Evolutionary conservation across 2,329 filamentous ascomycete species (phyloP).

Genomic region (Endocalyx cinctus): DNA sequence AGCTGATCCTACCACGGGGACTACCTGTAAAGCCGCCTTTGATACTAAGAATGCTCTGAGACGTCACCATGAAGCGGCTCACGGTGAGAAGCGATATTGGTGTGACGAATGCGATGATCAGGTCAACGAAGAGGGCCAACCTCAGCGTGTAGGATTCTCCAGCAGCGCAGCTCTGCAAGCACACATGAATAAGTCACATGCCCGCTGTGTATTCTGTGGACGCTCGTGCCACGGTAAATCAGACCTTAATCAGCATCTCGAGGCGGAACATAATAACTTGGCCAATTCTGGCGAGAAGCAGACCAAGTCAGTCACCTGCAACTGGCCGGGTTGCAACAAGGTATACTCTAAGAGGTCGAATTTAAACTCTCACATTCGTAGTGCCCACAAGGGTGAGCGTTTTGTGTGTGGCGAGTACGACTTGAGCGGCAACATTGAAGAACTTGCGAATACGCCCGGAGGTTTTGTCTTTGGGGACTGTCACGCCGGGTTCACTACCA

Average conservation of each 20-base stretch:
- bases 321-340: slow-evolving; percentile 64
- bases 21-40: slow-evolving; percentile 62
- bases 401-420: slow-evolving; percentile 75
- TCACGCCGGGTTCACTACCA: slow-evolving; percentile 69
- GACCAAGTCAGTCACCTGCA: slow-evolving; percentile 63
- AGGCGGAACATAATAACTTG: slow-evolving; percentile 65
- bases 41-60: slow-evolving; percentile 68
- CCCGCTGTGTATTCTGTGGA: slow-evolving; percentile 72
- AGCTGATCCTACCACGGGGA: slow-evolving; percentile 15
- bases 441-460: no score
- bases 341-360: slow-evolving; percentile 82
- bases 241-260: slow-evolving; percentile 71
- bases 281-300: slow-evolving; percentile 56
- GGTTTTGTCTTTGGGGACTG: no score
- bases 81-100: slow-evolving; percentile 67
- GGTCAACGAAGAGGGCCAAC: slow-evolving; percentile 33
- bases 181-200: slow-evolving; percentile 70
- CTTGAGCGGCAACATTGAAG: slow-evolving; percentile 56
- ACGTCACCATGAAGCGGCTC: slow-evolving; percentile 65
- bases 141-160: slow-evolving; percentile 56
- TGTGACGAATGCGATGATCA: slow-evolving; percentile 65
- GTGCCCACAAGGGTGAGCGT: slow-evolving; percentile 68
- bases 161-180: slow-evolving; percentile 66
- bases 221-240: slow-evolving; percentile 61
- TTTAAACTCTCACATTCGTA: slow-evolving; percentile 71